Evolutionary conservation across 2,329 filamentous ascomycete species (phyloP).

Genomic region (Aspergillus sp.): DNA sequence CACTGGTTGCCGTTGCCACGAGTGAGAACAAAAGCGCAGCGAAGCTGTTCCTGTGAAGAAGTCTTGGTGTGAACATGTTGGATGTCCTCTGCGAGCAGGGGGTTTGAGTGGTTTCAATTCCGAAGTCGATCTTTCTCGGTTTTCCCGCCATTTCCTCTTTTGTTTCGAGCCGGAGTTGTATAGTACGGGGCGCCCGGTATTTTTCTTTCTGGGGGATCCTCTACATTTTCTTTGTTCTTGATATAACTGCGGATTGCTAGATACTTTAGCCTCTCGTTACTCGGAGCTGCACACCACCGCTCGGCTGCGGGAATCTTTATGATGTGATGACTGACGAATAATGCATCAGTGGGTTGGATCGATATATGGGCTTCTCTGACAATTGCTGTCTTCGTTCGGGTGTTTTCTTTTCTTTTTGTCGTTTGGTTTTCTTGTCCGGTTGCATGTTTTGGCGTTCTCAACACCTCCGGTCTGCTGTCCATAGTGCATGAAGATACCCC

Average conservation of each 20-base stretch:
- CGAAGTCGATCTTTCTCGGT: slow-evolving; percentile 4
- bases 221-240: slow-evolving; percentile 17
- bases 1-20: slow-evolving; percentile 53
- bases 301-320: slow-evolving; percentile 29
- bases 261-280: slow-evolving; percentile 20
- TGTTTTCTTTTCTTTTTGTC: slow-evolving; percentile 17
- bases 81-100: neutral
- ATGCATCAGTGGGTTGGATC: slow-evolving; percentile 34
- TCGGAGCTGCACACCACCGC: slow-evolving; percentile 20
- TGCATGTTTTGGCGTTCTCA: slow-evolving; percentile 35
- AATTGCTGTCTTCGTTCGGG: slow-evolving; percentile 17
- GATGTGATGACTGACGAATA: slow-evolving; percentile 43
- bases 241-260: slow-evolving; percentile 21
- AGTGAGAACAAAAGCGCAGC: slow-evolving; percentile 46
- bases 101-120: neutral
- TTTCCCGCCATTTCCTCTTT: slow-evolving; percentile 11
- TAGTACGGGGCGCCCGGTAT: slow-evolving; percentile 19
- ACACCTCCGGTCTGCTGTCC: slow-evolving; percentile 26
- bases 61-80: neutral
- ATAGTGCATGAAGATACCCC: slow-evolving; percentile 41
- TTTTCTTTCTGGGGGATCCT: slow-evolving; percentile 11
- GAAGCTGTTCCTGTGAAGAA: slow-evolving; percentile 34
- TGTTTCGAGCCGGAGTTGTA: slow-evolving; percentile 20
- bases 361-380: slow-evolving; percentile 23
- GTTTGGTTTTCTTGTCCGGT: slow-evolving; percentile 12